Evolutionary conservation across 2,329 filamentous ascomycete species (phyloP), one percentile per base, ranked within the genome.

Genomic region (Orbilia javanica): DNA sequence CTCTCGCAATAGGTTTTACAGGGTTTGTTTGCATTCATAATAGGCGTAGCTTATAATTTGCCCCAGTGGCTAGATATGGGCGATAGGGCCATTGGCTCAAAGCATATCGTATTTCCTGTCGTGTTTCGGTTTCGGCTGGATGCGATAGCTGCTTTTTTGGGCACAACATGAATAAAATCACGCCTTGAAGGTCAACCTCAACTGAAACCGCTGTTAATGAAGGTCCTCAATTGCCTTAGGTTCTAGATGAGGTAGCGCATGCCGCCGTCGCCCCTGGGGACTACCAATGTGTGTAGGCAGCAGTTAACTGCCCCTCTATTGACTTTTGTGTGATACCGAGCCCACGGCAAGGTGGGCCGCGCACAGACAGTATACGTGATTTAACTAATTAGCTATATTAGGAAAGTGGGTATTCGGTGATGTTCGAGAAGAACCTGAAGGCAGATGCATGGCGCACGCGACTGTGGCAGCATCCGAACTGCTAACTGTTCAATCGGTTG

Each of bases 381-480:
- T 27, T 15, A 34, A 60, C 34, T 31, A 42, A 60, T 42, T 42
- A n/a, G n/a, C n/a, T n/a, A n/a, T n/a, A n/a, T n/a, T n/a, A 60
- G 55, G 55, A 42, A 60, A 60, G 55, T 27, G 55, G 25, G 55
- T 60, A 42, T 60, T 57, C 52, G 4, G 39, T 3, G 29, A 31
- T 57, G 29, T 57, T 57, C 52, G n/a, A 57, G 52, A 57, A 57
- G 50, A 44, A 44, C 42, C 15, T 18, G 15, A 44, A 44, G 39
- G 39, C 22, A 27, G 22, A 27, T 22, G 1, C 22, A 11, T 3
- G n/a, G 25, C 29, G 39, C 39, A 55, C 31, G 55, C 55, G 11
- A 60, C 11, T 42, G 18, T 60, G 55, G 55, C 34, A n/a, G 34
- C 13, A 60, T 60, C 55, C 55, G 55, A 60, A 42, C 31, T 42